These are phyloP conservation scores for Terana coerulea DNA, from an alignment of 768 basidiomycete species.

Conservation along the genomic window DNA sequence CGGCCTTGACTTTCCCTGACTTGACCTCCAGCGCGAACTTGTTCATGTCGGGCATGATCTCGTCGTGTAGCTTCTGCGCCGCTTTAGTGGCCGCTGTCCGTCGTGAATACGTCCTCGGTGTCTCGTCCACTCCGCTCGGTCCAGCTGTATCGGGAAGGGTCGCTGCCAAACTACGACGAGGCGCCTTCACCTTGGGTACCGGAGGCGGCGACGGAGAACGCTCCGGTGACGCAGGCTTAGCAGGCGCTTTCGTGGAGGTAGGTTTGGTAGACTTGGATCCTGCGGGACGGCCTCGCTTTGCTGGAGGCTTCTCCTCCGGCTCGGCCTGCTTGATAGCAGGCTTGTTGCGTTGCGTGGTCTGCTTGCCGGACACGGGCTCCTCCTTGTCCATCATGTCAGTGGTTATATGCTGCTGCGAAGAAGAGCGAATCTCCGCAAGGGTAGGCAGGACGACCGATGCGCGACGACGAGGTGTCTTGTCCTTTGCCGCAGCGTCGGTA, in stretches of 20 bases:
- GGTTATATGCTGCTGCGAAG: not conserved
- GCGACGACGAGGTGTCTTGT: conserved; percentile 2
- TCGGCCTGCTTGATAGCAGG: not conserved
- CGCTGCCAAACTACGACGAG: no score
- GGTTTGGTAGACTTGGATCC: conserved; percentile 3
- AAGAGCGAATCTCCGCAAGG: conserved; percentile 7
- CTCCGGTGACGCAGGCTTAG: conserved; percentile 6
- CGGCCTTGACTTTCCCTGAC: conserved; percentile 25
- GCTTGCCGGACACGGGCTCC: not conserved
- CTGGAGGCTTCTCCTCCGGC: no score
- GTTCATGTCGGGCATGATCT: conserved; percentile 75
- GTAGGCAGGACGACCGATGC: conserved; percentile 14
- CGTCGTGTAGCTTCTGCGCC: conserved; percentile 38
- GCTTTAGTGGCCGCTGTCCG: conserved; percentile 56
- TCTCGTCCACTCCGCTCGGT: conserved; percentile 2
- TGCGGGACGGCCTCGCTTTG: conserved; percentile 3
- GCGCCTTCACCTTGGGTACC: not conserved
- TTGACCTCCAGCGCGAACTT: conserved; percentile 67
- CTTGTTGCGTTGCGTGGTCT: not conserved
- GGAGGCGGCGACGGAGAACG: conserved; percentile 9
- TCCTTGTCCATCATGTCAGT: conserved; percentile 4
- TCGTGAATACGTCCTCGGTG: conserved; percentile 22
- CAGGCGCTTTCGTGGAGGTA: conserved; percentile 9
- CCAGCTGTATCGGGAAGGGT: conserved; percentile 12
- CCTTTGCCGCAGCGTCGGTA: not conserved